Evolutionary conservation across 352 stramenopile species (phyloP), one percentile per base, ranked within the genome.

Genomic region (Phytopythium montanum): DNA sequence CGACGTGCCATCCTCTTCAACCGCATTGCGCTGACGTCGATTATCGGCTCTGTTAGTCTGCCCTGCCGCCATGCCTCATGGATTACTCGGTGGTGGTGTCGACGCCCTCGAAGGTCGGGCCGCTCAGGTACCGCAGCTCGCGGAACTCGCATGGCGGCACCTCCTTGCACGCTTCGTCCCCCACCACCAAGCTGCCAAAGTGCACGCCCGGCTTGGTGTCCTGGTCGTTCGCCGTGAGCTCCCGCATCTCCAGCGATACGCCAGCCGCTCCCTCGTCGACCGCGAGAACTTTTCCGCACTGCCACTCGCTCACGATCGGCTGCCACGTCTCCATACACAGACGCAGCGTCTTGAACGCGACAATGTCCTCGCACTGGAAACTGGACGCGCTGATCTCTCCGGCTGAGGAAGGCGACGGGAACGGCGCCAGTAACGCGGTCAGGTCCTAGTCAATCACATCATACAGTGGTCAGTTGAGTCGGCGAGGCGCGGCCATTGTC

Each of bases 251-350:
- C n/a, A 57, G 13, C 14, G 13, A 14, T 28, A 48, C 13, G 46
- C 21, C 19, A n/a, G n/a, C n/a, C 8, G n/a, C 39, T 3, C 31
- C 58, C 3, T 23, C 21, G 44, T 63, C 60, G 12, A 61, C 39
- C 13, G 54, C 60, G 39, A 65, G 54, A 42, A 90, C 70, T 29
- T 71, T 54, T 3, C 75, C 84, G 55, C 79, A 85, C 46, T 77
- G 70, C 84, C 84, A 93, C 3, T 81, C 77, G 52, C 81, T 93
- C 25, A 82, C 26, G 4, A 89, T 54, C 49, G 84, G 84, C 56
- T 93, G 81, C 61, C 77, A 93, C n/a, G 81, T 91, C 64, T 89
- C 76, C 48, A 90, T 72, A 38, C 81, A 91, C 31, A 93, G 62
- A 34, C 75, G 81, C 36, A 93, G 66, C 21, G 83, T 93, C 65